Base-by-base conservation (phyloP, 495 filamentous ascomycete genomes). In the Ascobolus immersus region DNA sequence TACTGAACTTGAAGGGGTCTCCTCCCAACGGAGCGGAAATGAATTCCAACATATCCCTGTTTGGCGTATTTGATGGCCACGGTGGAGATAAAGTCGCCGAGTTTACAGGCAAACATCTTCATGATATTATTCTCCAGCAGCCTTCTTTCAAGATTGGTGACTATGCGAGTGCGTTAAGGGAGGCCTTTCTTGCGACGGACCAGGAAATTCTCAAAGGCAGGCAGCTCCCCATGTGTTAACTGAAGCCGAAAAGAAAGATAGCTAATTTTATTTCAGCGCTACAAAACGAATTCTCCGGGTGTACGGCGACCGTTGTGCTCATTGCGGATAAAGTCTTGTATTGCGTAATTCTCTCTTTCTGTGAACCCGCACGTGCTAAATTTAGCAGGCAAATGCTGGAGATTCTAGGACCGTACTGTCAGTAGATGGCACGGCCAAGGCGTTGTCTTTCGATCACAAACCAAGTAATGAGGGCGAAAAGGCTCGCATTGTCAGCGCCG, bases 401-500 rank as follows among this genome's bases (percentile, higher is more conserved):
- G 86, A 96, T 55, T 96, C 86, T 26, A 66, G 86, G 55, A 77
- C 72, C 39, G 86, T 96, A 3, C 52, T 96, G 39, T 86, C 89
- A 35, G 73, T 94, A 37, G 94, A 93, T 57, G 86, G 86, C 44
- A 66, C 84, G 44, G 86, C 86, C 37, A 94, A 94, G 55, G 86
- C 89, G 10, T 61, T 96, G 33, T 96, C 86, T 5, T 89, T 82
- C 52, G 86, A 96, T 50, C 86, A 96, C 60, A 96, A 96, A 57
- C 86, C 86, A 10, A 81, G 92, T 52, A 94, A 94, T 42, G 86
- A 94, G 65, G 79, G 86, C 52, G 86, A 96, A 55, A 94, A 92
- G 58, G 80, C 86, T 29, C 64, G 86, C 50, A 96, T 96, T 51
- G 77, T 67, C 43, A 84, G 84, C 21, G 86, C 86, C 3, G 86